These are phyloP conservation scores for Pharnaceum exiguum DNA, from an alignment of 148 eudicot genomes.

Conservation along the genomic window DNA sequence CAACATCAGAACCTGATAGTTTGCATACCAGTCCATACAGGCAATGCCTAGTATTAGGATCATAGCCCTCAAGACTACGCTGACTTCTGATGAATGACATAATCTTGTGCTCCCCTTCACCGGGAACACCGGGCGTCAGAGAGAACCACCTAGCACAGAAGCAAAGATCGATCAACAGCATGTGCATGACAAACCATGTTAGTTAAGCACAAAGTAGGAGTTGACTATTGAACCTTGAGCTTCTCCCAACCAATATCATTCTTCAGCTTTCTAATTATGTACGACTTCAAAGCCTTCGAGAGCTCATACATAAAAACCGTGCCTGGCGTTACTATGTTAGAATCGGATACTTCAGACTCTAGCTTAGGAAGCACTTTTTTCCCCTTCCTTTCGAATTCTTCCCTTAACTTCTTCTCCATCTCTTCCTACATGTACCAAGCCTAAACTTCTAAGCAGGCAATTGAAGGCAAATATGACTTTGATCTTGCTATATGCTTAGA, in stretches of 20 bases:
- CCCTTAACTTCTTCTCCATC: conserved; percentile 61
- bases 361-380: conserved; percentile 59
- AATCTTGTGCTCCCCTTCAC: conserved; percentile 97
- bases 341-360: conserved; percentile 67
- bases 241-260: conserved; percentile 84
- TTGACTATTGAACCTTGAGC: conserved; percentile 60
- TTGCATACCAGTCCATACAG: conserved; percentile 82
- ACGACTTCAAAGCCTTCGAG: conserved; percentile 70
- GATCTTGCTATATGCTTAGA: not conserved
- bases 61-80: conserved; percentile 78
- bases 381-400: conserved; percentile 72
- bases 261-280: conserved; percentile 54
- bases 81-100: conserved; percentile 85
- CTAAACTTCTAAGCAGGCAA: not conserved
- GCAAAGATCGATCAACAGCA: conserved; percentile 14
- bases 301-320: conserved; percentile 85
- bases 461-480: not conserved
- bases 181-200: too few relatives aligned
- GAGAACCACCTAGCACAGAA: conserved; percentile 57
- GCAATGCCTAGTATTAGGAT: conserved; percentile 92
- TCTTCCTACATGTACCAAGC: conserved; percentile 43
- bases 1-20: not conserved
- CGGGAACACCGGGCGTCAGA: conserved; percentile 97
- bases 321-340: conserved; percentile 93
- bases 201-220: too few relatives aligned